phyloP scores from a whole-genome alignment of 768 basidiomycete species.

The Auricularia auricula-judae region DNA sequence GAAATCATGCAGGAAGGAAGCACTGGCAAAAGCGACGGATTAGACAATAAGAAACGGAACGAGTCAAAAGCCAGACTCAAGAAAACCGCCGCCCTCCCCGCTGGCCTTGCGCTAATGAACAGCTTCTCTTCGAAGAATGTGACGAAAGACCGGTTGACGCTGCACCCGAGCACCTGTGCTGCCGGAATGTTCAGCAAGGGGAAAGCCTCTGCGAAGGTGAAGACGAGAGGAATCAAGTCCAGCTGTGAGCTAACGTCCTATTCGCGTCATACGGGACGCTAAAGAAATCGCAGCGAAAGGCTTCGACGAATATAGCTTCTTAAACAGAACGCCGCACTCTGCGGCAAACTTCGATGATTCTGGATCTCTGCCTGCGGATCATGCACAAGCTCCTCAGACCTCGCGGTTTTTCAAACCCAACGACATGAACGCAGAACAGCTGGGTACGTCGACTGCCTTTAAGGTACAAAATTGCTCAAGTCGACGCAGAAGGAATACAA shows the following conservation, averaged over 20 bases:
- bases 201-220: conserved; percentile 41
- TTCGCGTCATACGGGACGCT: not conserved
- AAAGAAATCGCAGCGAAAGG: not conserved
- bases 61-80: conserved; percentile 17
- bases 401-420: not conserved
- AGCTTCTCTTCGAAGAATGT: conserved; percentile 54
- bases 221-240: conserved; percentile 12
- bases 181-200: conserved; percentile 57
- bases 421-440: too few relatives aligned
- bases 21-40: not conserved
- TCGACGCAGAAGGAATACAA: too few relatives aligned
- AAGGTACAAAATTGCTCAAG: too few relatives aligned
- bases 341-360: not conserved
- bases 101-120: conserved; percentile 55
- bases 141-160: conserved; percentile 51
- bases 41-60: conserved; percentile 14
- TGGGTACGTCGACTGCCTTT: too few relatives aligned
- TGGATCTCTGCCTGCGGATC: not conserved
- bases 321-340: not conserved
- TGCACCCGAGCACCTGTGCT: conserved; percentile 26
- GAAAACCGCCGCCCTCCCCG: conserved; percentile 16
- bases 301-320: not conserved
- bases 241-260: not conserved
- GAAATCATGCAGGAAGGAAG: not conserved
- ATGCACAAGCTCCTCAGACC: not conserved